Percentiles rank a stretch among this genome's conserved stretches.
Conservation (phyloP, 208 protist species). For the Wallacemonas sp. region DNA sequence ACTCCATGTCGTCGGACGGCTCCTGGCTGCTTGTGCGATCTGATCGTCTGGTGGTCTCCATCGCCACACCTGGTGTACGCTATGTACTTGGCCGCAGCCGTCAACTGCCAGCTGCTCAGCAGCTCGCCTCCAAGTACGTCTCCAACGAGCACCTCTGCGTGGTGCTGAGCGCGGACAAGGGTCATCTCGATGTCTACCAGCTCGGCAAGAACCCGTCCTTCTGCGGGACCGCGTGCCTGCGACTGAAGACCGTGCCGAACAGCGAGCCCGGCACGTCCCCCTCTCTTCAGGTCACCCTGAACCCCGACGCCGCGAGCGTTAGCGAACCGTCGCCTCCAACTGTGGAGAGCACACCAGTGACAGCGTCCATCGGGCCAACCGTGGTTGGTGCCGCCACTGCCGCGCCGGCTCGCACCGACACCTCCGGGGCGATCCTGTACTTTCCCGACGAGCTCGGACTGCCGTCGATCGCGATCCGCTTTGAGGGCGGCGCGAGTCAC, state of each 20-base stretch:
- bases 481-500: slow-evolving; percentile 22
- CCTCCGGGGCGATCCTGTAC: slow-evolving; percentile 37
- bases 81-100: slow-evolving; percentile 54
- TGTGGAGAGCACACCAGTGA: background rate
- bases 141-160: slow-evolving; percentile 66
- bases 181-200: slow-evolving; percentile 40
- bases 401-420: slow-evolving; percentile 20
- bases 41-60: slow-evolving; percentile 41
- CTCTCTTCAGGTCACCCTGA: background rate
- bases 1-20: slow-evolving; percentile 18
- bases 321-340: background rate
- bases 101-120: slow-evolving; percentile 45
- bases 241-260: background rate
- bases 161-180: slow-evolving; percentile 29
- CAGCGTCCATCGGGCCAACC: slow-evolving; percentile 24
- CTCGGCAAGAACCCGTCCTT: slow-evolving; percentile 76
- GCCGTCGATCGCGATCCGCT: slow-evolving; percentile 50
- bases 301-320: background rate
- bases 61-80: slow-evolving; percentile 34
- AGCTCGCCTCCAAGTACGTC: slow-evolving; percentile 54
- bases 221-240: slow-evolving; percentile 26
- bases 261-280: too few species aligned
- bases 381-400: slow-evolving; percentile 12
- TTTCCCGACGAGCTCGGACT: slow-evolving; percentile 68
- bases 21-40: slow-evolving; percentile 66